A percentile compares a stretch with the other conserved stretches of the same genome.
Evolutionary conservation across 2,329 filamentous ascomycete species (phyloP).

Genomic region (Mariannaea elegans): DNA sequence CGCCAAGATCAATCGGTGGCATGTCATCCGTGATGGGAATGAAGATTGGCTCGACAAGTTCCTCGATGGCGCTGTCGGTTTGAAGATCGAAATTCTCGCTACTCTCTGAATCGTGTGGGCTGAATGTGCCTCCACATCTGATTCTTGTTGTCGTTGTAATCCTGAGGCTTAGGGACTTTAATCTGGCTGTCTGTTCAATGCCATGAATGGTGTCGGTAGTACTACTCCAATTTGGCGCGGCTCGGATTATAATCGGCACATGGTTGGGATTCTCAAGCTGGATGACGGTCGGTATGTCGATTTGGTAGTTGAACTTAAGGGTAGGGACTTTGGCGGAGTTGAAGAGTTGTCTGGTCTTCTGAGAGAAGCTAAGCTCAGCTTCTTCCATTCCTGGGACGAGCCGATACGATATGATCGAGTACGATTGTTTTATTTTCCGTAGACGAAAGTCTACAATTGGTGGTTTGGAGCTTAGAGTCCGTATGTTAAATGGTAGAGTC

Average conservation of each 20-base stretch:
- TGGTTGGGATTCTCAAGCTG: slow-evolving; percentile 40
- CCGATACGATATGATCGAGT: slow-evolving; percentile 30
- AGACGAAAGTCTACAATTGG: slow-evolving; percentile 33
- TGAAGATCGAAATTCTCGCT: slow-evolving; percentile 9
- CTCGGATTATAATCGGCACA: slow-evolving; percentile 33
- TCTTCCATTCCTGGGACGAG: slow-evolving; percentile 44
- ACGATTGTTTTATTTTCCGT: neutral
- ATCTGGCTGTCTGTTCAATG: slow-evolving; percentile 15
- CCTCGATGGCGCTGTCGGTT: neutral
- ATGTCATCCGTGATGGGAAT: slow-evolving; percentile 14
- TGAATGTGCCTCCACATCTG: slow-evolving; percentile 12
- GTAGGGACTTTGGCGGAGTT: slow-evolving; percentile 44
- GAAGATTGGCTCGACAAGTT: neutral
- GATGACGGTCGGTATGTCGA: slow-evolving; percentile 40
- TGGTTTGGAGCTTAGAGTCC: neutral
- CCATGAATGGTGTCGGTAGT: slow-evolving; percentile 29
- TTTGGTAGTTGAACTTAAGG: slow-evolving; percentile 38
- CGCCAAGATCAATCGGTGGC: slow-evolving; percentile 16
- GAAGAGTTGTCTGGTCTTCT: slow-evolving; percentile 46
- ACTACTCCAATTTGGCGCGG: slow-evolving; percentile 19
- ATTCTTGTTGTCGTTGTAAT: slow-evolving; percentile 16
- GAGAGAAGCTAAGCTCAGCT: slow-evolving; percentile 42
- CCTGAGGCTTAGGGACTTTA: slow-evolving; percentile 21
- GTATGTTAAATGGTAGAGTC: slow-evolving; percentile 35
- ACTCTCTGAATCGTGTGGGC: neutral